phyloP scores from a whole-genome alignment of 208 protist species.

The Acanthamoeba culbertsoni region DNA sequence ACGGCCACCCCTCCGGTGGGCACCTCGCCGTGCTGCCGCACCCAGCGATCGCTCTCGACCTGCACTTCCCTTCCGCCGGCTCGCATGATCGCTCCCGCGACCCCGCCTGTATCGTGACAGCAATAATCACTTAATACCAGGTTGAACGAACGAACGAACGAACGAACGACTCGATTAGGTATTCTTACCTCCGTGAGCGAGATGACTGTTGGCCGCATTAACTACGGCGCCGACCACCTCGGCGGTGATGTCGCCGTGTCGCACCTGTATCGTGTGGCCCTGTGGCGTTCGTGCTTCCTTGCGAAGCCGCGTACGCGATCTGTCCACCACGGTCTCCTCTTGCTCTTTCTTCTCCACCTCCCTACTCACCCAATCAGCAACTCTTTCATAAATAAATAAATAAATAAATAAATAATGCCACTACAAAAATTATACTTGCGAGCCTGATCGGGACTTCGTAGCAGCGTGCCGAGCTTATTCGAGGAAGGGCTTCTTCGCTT shows the following conservation, averaged over 20 bases:
- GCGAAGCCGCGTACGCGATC: not conserved
- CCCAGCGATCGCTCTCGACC: constrained; percentile 45
- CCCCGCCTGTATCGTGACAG: not conserved
- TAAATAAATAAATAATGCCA: not conserved
- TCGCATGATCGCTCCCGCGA: constrained; percentile 29
- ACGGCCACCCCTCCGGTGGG: constrained; percentile 1
- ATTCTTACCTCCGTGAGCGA: constrained; percentile 35
- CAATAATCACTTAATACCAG: not conserved
- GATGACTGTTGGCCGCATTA: constrained; percentile 57
- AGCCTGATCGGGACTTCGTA: not conserved
- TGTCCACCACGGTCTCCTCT: not conserved
- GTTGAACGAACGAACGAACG: not conserved
- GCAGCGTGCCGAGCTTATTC: not conserved
- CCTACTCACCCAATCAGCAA: not conserved
- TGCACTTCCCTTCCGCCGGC: constrained; percentile 49
- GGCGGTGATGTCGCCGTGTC: constrained; percentile 53
- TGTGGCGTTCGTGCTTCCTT: not conserved
- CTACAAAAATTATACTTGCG: no score
- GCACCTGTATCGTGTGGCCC: constrained; percentile 39
- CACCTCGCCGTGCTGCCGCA: constrained; percentile 39
- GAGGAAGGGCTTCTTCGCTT: not conserved
- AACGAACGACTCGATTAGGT: not conserved
- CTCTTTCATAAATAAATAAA: not conserved
- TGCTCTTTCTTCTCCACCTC: not conserved
- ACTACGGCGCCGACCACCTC: constrained; percentile 49